Evolutionary conservation across 306 rosid genomes (phyloP).

Genomic region (Betula pendula): DNA sequence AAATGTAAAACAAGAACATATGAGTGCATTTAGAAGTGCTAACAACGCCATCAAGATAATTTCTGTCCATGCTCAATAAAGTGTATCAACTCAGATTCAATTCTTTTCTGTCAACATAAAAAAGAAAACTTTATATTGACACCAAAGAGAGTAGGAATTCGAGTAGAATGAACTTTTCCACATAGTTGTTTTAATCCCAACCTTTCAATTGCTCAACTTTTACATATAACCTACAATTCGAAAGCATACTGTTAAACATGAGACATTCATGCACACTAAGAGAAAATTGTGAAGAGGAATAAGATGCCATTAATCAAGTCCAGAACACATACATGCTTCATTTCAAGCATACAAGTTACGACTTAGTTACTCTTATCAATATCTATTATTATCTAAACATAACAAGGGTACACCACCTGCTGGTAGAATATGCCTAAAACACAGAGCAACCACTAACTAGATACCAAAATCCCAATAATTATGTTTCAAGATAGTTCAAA

Average conservation of each 20-base stretch:
- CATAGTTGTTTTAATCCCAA: neutral
- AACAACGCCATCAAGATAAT: too few species aligned
- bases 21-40: too few species aligned
- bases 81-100: too few species aligned
- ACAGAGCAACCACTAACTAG: neutral
- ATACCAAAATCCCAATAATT: neutral
- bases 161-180: too few species aligned
- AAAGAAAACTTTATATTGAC: too few species aligned
- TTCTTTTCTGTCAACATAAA: too few species aligned
- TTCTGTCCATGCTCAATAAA: too few species aligned
- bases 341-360: slow-evolving; percentile 41
- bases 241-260: neutral
- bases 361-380: neutral
- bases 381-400: neutral
- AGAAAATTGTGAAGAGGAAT: neutral
- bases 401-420: neutral
- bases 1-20: too few species aligned
- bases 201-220: neutral
- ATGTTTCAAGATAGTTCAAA: neutral
- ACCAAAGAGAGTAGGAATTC: too few species aligned
- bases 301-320: neutral
- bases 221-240: neutral
- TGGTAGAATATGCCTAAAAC: neutral
- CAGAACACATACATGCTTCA: neutral
- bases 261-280: neutral